A percentile compares a stretch with the other conserved stretches of the same genome.
phyloP scores from a whole-genome alignment of 2,329 filamentous ascomycete species.

The Penicillium corylophilum region DNA sequence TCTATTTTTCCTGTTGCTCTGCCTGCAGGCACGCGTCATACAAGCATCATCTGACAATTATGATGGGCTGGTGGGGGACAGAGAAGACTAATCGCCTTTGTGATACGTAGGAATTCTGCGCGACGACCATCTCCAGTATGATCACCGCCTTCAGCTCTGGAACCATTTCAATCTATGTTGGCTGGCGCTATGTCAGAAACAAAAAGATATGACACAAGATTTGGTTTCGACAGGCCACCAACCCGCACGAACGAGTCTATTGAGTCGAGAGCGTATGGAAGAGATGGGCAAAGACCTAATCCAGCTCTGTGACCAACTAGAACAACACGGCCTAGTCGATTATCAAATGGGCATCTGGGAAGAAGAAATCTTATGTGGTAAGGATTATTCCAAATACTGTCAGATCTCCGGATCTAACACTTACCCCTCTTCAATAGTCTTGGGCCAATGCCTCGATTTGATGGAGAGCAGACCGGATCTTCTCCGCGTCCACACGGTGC shows the following conservation, averaged over 20 bases:
- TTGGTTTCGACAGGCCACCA: constrained; percentile 60
- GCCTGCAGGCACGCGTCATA: constrained; percentile 15
- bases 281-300: constrained; percentile 81
- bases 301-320: constrained; percentile 78
- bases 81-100: constrained; percentile 21
- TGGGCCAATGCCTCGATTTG: constrained; percentile 55
- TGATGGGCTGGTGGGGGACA: background rate
- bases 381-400: constrained; percentile 36
- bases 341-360: constrained; percentile 98
- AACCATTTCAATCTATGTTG: constrained; percentile 92
- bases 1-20: background rate
- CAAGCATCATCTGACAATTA: constrained; percentile 14
- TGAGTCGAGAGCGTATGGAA: constrained; percentile 68
- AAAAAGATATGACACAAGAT: constrained; percentile 69
- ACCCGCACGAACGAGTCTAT: constrained; percentile 58
- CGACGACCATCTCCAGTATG: constrained; percentile 74
- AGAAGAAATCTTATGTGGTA: constrained; percentile 82
- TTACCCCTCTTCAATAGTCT: constrained; percentile 40
- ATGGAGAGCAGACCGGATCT: constrained; percentile 43
- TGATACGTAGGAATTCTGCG: constrained; percentile 68
- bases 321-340: constrained; percentile 90
- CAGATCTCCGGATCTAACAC: background rate
- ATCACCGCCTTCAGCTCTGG: constrained; percentile 81
- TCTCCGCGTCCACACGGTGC: constrained; percentile 20
- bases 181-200: constrained; percentile 78